Evolutionary conservation across 148 eudicot species (phyloP).

Genomic region (Limonium bicolor): DNA sequence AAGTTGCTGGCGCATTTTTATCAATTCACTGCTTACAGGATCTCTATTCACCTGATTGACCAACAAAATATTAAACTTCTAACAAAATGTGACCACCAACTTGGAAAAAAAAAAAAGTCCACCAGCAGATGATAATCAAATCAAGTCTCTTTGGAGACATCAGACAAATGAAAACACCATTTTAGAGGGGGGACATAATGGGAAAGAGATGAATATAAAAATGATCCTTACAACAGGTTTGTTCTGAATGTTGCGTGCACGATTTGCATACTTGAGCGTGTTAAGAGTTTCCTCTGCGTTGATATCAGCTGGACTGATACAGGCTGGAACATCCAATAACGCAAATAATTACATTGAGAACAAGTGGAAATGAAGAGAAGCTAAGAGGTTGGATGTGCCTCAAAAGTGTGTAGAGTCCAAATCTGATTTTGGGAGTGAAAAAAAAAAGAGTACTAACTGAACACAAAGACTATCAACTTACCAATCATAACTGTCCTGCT

Average conservation of each 20-base stretch:
- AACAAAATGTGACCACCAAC: too few relatives aligned
- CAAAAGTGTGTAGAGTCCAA: too few relatives aligned
- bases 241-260: conserved; percentile 95
- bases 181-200: too few relatives aligned
- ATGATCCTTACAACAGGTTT: conserved; percentile 97
- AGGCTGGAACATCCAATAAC: conserved; percentile 37
- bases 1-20: conserved; percentile 93
- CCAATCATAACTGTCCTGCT: conserved; percentile 99
- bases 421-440: background rate
- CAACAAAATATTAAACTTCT: conserved; percentile 2
- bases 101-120: too few relatives aligned
- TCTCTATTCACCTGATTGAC: conserved; percentile 73
- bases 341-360: background rate
- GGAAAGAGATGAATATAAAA: background rate
- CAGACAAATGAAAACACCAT: too few relatives aligned
- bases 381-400: too few relatives aligned
- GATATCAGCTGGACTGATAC: conserved; percentile 99
- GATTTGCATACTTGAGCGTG: conserved; percentile 96
- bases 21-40: conserved; percentile 85
- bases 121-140: too few relatives aligned
- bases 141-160: too few relatives aligned
- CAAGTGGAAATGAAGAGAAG: background rate
- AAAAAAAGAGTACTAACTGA: background rate
- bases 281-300: conserved; percentile 99
- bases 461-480: conserved; percentile 10